These are phyloP conservation scores for Triticum urartu DNA, from an alignment of 176 grass and related monocot genomes.

Conservation along the genomic window DNA sequence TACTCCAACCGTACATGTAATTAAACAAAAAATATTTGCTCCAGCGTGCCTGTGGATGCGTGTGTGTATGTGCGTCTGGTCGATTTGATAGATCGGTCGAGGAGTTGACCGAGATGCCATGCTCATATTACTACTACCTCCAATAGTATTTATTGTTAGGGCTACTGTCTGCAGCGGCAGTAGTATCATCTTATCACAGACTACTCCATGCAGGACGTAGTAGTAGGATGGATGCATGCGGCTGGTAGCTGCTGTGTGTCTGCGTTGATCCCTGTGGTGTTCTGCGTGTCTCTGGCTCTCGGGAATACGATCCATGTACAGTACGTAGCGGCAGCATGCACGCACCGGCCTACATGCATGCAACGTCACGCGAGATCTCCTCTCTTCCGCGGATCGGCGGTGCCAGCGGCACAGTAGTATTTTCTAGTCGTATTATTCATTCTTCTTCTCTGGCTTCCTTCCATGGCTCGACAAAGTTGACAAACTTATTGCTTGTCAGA, in stretches of 20 bases:
- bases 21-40: not conserved
- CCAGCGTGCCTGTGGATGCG: not conserved
- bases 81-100: conserved; percentile 46
- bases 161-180: not conserved
- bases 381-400: conserved; percentile 15
- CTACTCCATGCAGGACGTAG: not conserved
- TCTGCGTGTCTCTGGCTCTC: conserved; percentile 31
- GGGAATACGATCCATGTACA: conserved; percentile 47
- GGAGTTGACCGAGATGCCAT: conserved; percentile 38
- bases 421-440: conserved; percentile 13
- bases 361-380: conserved; percentile 27
- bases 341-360: conserved; percentile 8
- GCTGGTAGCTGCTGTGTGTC: not conserved
- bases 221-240: not conserved
- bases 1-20: not conserved
- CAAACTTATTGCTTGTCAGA: conserved; percentile 42
- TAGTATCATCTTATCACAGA: conserved; percentile 4
- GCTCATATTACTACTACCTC: not conserved
- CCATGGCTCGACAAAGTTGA: conserved; percentile 45
- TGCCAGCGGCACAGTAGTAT: conserved; percentile 1
- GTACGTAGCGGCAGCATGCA: not conserved
- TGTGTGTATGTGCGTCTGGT: conserved; percentile 4
- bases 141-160: conserved; percentile 35
- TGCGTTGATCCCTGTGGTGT: conserved; percentile 11
- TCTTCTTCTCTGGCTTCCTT: conserved; percentile 1